Evolutionary conservation across 2,329 filamentous ascomycete species (phyloP).

Genomic region (Cladorrhinum sp.): DNA sequence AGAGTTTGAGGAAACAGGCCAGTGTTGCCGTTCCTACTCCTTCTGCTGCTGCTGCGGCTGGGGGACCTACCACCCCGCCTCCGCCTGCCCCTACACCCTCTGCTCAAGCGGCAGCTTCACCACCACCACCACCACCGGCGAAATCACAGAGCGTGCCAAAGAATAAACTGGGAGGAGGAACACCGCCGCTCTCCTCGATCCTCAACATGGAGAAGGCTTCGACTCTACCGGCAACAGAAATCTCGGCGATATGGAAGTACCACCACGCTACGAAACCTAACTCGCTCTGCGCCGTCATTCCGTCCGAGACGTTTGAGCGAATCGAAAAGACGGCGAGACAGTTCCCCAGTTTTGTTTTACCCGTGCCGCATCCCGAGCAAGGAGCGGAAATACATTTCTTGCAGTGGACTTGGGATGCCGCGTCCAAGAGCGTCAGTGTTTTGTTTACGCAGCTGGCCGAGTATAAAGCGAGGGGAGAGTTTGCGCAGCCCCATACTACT

Average conservation of each 20-base stretch:
- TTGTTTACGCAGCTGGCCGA: constrained; percentile 93
- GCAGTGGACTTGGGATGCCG: constrained; percentile 86
- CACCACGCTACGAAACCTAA: constrained; percentile 71
- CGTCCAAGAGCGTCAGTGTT: constrained; percentile 65
- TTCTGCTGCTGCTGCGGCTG: constrained; percentile 19
- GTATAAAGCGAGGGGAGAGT: constrained; percentile 88
- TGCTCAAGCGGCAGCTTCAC: constrained; percentile 15
- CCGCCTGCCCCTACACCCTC: neutral
- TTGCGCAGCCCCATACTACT: constrained; percentile 86
- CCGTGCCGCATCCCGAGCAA: constrained; percentile 64
- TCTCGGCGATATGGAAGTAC: constrained; percentile 86
- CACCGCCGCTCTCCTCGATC: constrained; percentile 50
- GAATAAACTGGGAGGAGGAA: constrained; percentile 30
- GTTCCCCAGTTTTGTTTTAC: constrained; percentile 87
- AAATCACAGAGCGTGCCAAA: neutral
- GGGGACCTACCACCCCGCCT: constrained; percentile 17
- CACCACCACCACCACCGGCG: constrained; percentile 8
- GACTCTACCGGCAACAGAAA: constrained; percentile 72
- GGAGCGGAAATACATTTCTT: constrained; percentile 94
- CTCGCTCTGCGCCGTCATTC: constrained; percentile 81
- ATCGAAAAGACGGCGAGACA: constrained; percentile 69
- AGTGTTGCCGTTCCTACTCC: constrained; percentile 45
- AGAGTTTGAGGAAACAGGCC: constrained; percentile 65
- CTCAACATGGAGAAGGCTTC: constrained; percentile 78
- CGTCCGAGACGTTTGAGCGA: constrained; percentile 66